Base-by-base conservation (phyloP, 1,284 basidiomycete genomes). In the Cryptococcus neoformans region DNA sequence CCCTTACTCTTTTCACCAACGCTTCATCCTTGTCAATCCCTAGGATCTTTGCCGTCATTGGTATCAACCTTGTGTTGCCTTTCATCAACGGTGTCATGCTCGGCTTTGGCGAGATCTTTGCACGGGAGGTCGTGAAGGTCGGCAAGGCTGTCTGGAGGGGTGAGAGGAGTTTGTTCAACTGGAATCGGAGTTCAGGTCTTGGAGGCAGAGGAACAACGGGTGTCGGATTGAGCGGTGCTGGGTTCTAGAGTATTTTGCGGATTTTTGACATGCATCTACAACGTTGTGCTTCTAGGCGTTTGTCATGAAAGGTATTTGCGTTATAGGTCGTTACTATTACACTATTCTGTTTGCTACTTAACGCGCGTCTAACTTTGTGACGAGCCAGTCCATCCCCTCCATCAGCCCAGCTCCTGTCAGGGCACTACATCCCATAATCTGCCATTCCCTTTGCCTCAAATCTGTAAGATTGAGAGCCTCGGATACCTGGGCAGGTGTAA, bases 31-130 rank as follows among this genome's bases (percentile, higher is more conserved):
- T 91, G 68, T 87, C 91, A 66, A 66, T 87, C 36, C 83, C 84
- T 46, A 87, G 91, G 8, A 78, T 96, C 57, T 71, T 89, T 45
- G 89, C 92, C 4, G 87, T 89, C 7, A 74, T 98, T 57, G 89
- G 89, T 41, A 93, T 98, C 79, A 98, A 99, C 76, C 78, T 99
- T 58, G 78, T 93, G 2, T 81, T 98, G 44, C 95, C 95, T 0
- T 99, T 99, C 74, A 84, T 98, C 49, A 98, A 98, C 71, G 95
- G 95, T 35, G 89, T 98, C 67, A 96, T 98, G 92, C 85, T 98
- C 49, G 95, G 95, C 9, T 94, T 98, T 70, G 95, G 95, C 28
- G 95, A 99, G 79, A 92, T 99, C 57, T 94, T 97, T 70, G 95
- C 94, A 16, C 87, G 92, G 74, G 88, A 92, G 60, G 83, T 92